Evolutionary conservation across 2,329 filamentous ascomycete genomes (phyloP).

Genomic region (Emergomyces africanus): DNA sequence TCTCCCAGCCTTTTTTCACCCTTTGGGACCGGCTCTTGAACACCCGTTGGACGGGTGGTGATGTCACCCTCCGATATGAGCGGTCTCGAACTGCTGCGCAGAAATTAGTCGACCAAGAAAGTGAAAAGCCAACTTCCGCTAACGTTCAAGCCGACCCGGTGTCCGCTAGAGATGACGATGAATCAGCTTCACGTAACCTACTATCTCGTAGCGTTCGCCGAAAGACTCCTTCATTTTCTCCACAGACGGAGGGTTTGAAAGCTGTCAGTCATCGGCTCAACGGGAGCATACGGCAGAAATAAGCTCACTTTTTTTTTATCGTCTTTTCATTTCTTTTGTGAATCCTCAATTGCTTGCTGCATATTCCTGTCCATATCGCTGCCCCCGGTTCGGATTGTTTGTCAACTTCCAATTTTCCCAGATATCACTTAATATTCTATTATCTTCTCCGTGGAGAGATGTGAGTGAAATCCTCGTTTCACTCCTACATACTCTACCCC

Average conservation of each 20-base stretch:
- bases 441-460: not conserved
- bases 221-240: conserved; percentile 21
- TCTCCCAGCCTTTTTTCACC: conserved; percentile 54
- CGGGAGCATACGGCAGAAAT: conserved; percentile 28
- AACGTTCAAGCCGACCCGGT: conserved; percentile 14
- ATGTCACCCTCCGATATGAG: conserved; percentile 47
- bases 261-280: conserved; percentile 26
- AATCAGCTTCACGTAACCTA: conserved; percentile 5
- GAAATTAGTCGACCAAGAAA: conserved; percentile 42
- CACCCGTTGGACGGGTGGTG: conserved; percentile 69
- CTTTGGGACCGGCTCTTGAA: conserved; percentile 80
- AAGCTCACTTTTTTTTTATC: too few relatives aligned
- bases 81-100: conserved; percentile 43
- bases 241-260: conserved; percentile 23
- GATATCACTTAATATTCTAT: not conserved
- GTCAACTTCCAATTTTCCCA: not conserved
- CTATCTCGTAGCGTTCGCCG: conserved; percentile 19
- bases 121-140: conserved; percentile 17
- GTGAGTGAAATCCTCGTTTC: not conserved
- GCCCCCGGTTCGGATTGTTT: not conserved
- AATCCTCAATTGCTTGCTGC: not conserved
- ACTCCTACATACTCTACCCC: not conserved
- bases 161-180: conserved; percentile 10
- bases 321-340: not conserved
- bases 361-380: not conserved